Evolutionary conservation across 257 asterid species (phyloP).

Genomic region (Solanum boliviense): DNA sequence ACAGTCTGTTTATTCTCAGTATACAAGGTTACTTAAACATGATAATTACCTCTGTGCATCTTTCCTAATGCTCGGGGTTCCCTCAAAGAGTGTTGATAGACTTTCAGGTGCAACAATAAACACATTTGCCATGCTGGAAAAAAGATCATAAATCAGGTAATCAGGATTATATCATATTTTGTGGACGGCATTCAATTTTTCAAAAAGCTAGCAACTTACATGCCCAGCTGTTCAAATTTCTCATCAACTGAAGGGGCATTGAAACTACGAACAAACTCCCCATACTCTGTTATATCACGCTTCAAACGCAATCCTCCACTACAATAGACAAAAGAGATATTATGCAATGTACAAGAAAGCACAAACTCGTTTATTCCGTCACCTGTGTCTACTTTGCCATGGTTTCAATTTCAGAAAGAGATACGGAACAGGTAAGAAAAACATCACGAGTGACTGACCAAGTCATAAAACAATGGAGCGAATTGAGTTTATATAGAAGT

Average conservation of each 20-base stretch:
- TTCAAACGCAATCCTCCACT: conserved; percentile 98
- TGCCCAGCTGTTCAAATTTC: conserved; percentile 89
- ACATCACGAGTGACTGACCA: neutral
- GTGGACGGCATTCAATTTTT: neutral
- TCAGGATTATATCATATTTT: neutral
- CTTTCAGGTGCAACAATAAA: conserved; percentile 94
- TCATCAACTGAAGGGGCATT: conserved; percentile 97
- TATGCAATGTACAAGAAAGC: neutral
- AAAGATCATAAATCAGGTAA: conserved; percentile 3
- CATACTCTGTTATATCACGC: conserved; percentile 98
- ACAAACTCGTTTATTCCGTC: neutral
- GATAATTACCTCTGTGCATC: conserved; percentile 82
- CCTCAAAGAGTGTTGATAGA: conserved; percentile 80
- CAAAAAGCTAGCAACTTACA: conserved; percentile 42
- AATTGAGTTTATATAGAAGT: neutral
- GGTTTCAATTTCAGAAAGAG: neutral
- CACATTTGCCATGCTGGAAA: conserved; percentile 45
- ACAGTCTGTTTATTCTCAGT: neutral
- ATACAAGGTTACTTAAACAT: neutral
- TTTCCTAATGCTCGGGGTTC: conserved; percentile 96
- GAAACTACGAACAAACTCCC: conserved; percentile 92
- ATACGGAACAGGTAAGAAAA: neutral
- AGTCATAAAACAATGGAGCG: neutral
- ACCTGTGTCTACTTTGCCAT: neutral
- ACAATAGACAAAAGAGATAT: conserved; percentile 5